phyloP scores from a whole-genome alignment of 305 asterid species.

The Ruellia speciosa region DNA sequence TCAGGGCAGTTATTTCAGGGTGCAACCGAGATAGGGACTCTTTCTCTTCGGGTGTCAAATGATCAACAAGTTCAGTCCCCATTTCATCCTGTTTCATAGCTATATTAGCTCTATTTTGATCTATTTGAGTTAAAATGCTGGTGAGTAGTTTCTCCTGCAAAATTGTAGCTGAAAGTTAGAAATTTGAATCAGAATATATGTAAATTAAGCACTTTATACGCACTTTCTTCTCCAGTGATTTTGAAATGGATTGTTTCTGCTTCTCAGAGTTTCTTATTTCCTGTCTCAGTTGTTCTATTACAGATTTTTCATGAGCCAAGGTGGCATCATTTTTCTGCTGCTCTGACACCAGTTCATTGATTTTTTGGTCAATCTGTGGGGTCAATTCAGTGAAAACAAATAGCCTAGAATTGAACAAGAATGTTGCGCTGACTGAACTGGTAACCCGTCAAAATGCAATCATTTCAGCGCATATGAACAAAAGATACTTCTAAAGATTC shows the following conservation, averaged over 20 bases:
- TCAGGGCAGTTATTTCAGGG: slow-evolving; percentile 80
- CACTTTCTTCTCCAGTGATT: slow-evolving; percentile 89
- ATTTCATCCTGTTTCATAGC: slow-evolving; percentile 76
- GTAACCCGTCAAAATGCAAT: neutral
- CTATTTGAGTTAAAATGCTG: slow-evolving; percentile 76
- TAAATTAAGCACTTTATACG: slow-evolving; percentile 19
- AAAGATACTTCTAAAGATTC: neutral
- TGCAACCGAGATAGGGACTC: slow-evolving; percentile 75
- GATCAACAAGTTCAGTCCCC: slow-evolving; percentile 98
- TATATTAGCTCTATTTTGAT: slow-evolving; percentile 75
- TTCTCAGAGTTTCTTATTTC: slow-evolving; percentile 64
- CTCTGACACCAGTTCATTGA: slow-evolving; percentile 86
- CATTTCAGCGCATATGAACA: too few relatives aligned
- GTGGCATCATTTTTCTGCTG: slow-evolving; percentile 95
- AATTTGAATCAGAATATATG: neutral
- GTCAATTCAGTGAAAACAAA: slow-evolving; percentile 62
- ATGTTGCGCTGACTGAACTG: neutral
- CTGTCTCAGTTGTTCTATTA: slow-evolving; percentile 81
- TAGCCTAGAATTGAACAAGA: slow-evolving; percentile 18
- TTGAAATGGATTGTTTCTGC: slow-evolving; percentile 65
- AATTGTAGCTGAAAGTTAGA: slow-evolving; percentile 13
- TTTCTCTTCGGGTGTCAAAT: slow-evolving; percentile 84
- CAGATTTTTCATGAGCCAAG: slow-evolving; percentile 81
- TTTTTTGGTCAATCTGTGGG: slow-evolving; percentile 85
- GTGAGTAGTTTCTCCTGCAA: slow-evolving; percentile 75